phyloP scores from a whole-genome alignment of 2,329 filamentous ascomycete genomes.

The Xylariales sp. region DNA sequence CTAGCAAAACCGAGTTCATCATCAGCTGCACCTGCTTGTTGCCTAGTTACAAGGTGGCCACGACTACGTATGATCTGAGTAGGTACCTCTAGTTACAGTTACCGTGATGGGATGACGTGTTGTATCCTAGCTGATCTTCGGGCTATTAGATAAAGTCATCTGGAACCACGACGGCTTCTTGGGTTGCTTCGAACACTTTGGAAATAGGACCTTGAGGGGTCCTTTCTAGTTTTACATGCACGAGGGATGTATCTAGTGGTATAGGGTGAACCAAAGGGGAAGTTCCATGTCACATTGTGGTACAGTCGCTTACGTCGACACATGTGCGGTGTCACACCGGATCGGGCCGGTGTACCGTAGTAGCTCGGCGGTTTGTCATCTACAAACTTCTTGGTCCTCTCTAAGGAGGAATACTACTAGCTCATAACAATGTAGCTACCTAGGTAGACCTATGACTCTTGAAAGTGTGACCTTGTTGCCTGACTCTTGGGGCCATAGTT shows the following conservation, averaged over 20 bases:
- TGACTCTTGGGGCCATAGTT: not conserved
- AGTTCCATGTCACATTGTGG: slow-evolving; percentile 5
- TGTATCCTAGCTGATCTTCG: slow-evolving; percentile 17
- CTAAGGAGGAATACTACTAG: not conserved
- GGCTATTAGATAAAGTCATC: slow-evolving; percentile 50
- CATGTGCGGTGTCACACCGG: slow-evolving; percentile 2
- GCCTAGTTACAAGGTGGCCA: slow-evolving; percentile 31
- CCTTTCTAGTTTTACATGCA: slow-evolving; percentile 40
- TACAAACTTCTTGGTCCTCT: slow-evolving; percentile 10
- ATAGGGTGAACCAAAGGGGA: not conserved
- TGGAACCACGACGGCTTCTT: slow-evolving; percentile 54
- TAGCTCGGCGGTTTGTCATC: not conserved
- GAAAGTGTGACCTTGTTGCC: not conserved
- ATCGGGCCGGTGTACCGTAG: not conserved
- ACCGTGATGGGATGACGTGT: not conserved
- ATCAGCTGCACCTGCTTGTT: slow-evolving; percentile 47
- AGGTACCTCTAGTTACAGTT: slow-evolving; percentile 23
- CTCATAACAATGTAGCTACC: not conserved
- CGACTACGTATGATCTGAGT: slow-evolving; percentile 47
- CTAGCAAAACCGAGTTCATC: slow-evolving; percentile 43
- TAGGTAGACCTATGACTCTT: not conserved
- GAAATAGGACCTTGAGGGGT: slow-evolving; percentile 52
- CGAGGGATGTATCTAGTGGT: slow-evolving; percentile 13
- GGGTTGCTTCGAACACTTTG: slow-evolving; percentile 53
- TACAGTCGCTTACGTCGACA: slow-evolving; percentile 29